phyloP scores from a whole-genome alignment of 2,329 filamentous ascomycete species.

The Pestalotiopsis sp. region DNA sequence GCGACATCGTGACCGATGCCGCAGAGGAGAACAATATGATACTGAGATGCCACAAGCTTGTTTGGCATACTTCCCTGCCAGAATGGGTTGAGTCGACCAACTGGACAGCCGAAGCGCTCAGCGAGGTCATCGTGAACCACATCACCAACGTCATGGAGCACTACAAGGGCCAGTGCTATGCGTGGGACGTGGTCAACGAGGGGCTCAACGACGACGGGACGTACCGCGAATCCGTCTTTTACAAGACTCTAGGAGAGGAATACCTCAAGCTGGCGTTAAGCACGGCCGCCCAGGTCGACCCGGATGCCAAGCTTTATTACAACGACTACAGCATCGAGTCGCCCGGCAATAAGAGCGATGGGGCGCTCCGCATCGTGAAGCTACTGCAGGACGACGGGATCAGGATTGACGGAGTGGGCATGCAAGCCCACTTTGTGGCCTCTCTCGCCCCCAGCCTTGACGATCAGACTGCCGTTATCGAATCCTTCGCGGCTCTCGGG shows the following conservation, averaged over 20 bases:
- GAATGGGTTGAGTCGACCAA: slow-evolving; percentile 47
- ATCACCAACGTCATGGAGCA: slow-evolving; percentile 50
- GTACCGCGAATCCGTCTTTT: slow-evolving; percentile 51
- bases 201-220: slow-evolving; percentile 58
- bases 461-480: slow-evolving; percentile 43
- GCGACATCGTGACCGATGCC: slow-evolving; percentile 51
- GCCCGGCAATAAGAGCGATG: slow-evolving; percentile 38
- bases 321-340: slow-evolving; percentile 62
- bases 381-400: slow-evolving; percentile 39
- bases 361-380: slow-evolving; percentile 37
- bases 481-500: slow-evolving; percentile 44
- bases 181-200: slow-evolving; percentile 64
- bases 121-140: slow-evolving; percentile 53
- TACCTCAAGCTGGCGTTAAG: slow-evolving; percentile 58
- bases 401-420: slow-evolving; percentile 55
- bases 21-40: slow-evolving; percentile 45
- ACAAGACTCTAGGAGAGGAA: slow-evolving; percentile 50
- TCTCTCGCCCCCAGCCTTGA: slow-evolving; percentile 42
- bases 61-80: slow-evolving; percentile 52
- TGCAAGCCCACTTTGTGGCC: slow-evolving; percentile 53
- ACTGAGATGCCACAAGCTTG: slow-evolving; percentile 61
- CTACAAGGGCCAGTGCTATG: slow-evolving; percentile 52
- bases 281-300: slow-evolving; percentile 50
- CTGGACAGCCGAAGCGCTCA: slow-evolving; percentile 57
- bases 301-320: slow-evolving; percentile 58